Base-by-base conservation (phyloP, 495 filamentous ascomycete species). In the Collariella sp. region DNA sequence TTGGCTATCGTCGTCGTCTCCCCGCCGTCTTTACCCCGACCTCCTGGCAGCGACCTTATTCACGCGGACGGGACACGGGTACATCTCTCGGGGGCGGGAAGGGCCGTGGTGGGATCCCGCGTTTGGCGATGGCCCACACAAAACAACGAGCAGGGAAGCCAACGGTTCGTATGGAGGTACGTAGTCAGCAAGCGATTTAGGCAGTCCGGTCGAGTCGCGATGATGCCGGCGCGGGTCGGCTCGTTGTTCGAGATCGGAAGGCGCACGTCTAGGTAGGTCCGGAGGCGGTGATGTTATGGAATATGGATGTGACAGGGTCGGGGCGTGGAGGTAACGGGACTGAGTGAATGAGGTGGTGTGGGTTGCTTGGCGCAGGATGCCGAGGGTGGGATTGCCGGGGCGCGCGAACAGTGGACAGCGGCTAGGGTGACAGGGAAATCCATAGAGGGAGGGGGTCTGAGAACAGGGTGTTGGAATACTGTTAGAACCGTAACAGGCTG, bases 1-100 rank as follows among this genome's bases (percentile, higher is more conserved):
- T 56, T 15, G 52, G 34, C 31, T 43, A 46, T 54, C n/a, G n/a
- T n/a, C n/a, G n/a, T n/a, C n/a, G n/a, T n/a, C 29, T 52, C 42
- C 50, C 26, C n/a, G 20, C 50, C 40, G 45, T 46, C 33, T 34
- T 61, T 61, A 55, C 61, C 55, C 66, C 61, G 49, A 52, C 55
- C 67, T 69, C 65, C 59, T 22, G 58, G 41, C 52, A 56, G 57
- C 58, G 52, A 63, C 65, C 63, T 61, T 59, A 52, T 55, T 53
- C 47, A 58, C 40, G 59, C 35, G 55, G 51, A 45, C 36, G 24
- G 47, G 54, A 59, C 62, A 52, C 62, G 59, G 50, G 66, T 59
- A 54, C 67, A 70, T 70, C 55, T 67, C 67, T 61, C 60, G 50
- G 44, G 59, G 48, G 41, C 41, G 16, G 56, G 35, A 43, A 34